Conservation (phyloP, 345 rosid genomes). For the Hevea brasiliensis region DNA sequence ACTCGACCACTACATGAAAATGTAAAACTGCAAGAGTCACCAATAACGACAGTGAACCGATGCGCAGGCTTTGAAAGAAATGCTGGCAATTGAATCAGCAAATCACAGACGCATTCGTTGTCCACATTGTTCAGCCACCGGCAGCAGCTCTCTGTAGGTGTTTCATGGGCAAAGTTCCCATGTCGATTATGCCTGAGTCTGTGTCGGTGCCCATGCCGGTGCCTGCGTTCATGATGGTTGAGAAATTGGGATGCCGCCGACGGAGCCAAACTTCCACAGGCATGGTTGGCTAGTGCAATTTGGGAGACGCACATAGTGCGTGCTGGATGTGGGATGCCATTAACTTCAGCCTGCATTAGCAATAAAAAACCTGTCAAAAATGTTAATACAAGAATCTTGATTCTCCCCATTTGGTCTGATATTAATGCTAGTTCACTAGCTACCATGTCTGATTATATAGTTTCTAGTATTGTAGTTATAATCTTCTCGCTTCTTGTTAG, state of each 20-base stretch:
- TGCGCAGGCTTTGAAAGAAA: conserved; percentile 70
- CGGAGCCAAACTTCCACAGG: conserved; percentile 9
- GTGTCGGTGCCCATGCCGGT: conserved; percentile 26
- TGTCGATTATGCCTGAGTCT: conserved; percentile 23
- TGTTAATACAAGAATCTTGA: background rate
- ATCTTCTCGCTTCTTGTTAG: conserved; percentile 13
- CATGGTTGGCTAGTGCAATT: conserved; percentile 31
- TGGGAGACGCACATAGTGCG: conserved; percentile 30
- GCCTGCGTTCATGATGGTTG: background rate
- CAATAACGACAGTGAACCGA: conserved; percentile 51
- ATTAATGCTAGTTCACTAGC: background rate
- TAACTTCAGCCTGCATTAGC: background rate
- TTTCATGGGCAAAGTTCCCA: background rate
- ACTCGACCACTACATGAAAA: conserved; percentile 49
- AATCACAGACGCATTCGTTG: conserved; percentile 67
- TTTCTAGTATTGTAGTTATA: background rate
- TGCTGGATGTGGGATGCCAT: background rate
- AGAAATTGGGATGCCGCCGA: background rate
- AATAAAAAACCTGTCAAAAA: background rate
- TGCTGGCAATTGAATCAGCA: conserved; percentile 68
- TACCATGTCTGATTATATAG: background rate
- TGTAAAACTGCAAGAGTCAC: conserved; percentile 52
- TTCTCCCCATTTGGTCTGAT: conserved; percentile 12
- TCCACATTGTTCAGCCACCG: conserved; percentile 71
- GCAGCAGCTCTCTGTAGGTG: conserved; percentile 57